These are phyloP conservation scores for Cerrena zonata DNA, from an alignment of 1,284 basidiomycete species.

Conservation along the genomic window DNA sequence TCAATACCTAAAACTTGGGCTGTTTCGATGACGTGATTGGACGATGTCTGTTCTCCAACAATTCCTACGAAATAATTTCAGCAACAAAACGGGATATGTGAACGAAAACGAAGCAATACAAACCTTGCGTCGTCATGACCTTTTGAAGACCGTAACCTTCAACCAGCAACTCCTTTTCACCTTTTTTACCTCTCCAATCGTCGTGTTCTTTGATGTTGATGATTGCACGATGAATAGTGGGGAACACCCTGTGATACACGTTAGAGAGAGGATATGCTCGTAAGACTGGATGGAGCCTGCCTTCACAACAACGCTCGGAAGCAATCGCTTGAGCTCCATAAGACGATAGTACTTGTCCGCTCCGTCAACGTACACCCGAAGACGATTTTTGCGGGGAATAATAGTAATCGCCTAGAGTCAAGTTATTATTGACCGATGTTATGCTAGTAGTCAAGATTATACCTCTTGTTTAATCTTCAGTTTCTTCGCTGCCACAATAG, in stretches of 20 bases:
- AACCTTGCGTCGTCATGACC: constrained; percentile 96
- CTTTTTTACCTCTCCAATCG: constrained; percentile 69
- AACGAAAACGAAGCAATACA: constrained; percentile 13
- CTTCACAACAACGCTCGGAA: constrained; percentile 86
- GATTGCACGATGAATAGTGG: constrained; percentile 81
- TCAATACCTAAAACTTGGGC: constrained; percentile 94
- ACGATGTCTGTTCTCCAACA: constrained; percentile 85
- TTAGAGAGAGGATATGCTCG: not conserved
- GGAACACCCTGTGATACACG: constrained; percentile 84
- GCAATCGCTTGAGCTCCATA: constrained; percentile 75
- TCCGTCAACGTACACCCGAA: constrained; percentile 83
- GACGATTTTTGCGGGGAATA: constrained; percentile 69
- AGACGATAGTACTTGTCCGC: constrained; percentile 85
- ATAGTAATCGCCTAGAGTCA: constrained; percentile 61
- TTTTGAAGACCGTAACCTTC: constrained; percentile 97
- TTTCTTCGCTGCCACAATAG: constrained; percentile 82
- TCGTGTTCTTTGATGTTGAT: constrained; percentile 88
- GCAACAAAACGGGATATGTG: not conserved
- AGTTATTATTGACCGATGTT: not conserved
- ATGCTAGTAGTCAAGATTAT: constrained; percentile 8
- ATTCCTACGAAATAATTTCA: constrained; percentile 56
- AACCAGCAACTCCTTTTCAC: constrained; percentile 82
- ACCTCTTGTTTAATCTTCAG: constrained; percentile 90
- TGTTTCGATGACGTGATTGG: constrained; percentile 97
- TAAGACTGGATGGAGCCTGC: constrained; percentile 35